phyloP scores from a whole-genome alignment of 2,329 filamentous ascomycete species.

The Phaeosphaeria sp. region DNA sequence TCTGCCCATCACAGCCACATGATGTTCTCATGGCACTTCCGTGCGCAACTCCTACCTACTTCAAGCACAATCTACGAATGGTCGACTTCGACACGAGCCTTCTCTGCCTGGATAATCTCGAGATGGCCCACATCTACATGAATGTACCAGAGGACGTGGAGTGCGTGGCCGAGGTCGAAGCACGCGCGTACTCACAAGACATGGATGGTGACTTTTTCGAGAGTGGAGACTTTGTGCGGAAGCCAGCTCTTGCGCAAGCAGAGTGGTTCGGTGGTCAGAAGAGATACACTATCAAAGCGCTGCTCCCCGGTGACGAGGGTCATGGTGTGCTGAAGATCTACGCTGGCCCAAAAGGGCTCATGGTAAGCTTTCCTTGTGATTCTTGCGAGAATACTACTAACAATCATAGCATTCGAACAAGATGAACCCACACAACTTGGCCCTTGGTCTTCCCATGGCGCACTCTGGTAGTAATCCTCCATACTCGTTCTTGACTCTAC shows the following conservation, averaged over 20 bases:
- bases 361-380: slow-evolving; percentile 57
- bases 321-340: slow-evolving; percentile 89
- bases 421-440: slow-evolving; percentile 91
- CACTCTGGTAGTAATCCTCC: slow-evolving; percentile 92
- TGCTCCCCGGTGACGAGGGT: slow-evolving; percentile 90
- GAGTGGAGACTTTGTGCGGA: slow-evolving; percentile 83
- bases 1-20: slow-evolving; percentile 85
- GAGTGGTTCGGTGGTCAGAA: slow-evolving; percentile 90
- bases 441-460: slow-evolving; percentile 85
- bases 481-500: slow-evolving; percentile 90
- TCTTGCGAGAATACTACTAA: slow-evolving; percentile 18
- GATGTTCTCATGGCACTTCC: slow-evolving; percentile 87
- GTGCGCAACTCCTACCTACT: slow-evolving; percentile 84
- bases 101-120: slow-evolving; percentile 84
- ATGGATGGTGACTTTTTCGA: slow-evolving; percentile 92
- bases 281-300: slow-evolving; percentile 89
- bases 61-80: slow-evolving; percentile 80
- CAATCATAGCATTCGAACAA: slow-evolving; percentile 77
- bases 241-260: slow-evolving; percentile 86
- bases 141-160: slow-evolving; percentile 89
- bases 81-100: slow-evolving; percentile 90
- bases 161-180: slow-evolving; percentile 89
- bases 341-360: slow-evolving; percentile 89
- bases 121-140: slow-evolving; percentile 90
- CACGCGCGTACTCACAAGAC: slow-evolving; percentile 79